Base-by-base conservation (phyloP, 1,284 basidiomycete species). In the Chalciporus sp. region DNA sequence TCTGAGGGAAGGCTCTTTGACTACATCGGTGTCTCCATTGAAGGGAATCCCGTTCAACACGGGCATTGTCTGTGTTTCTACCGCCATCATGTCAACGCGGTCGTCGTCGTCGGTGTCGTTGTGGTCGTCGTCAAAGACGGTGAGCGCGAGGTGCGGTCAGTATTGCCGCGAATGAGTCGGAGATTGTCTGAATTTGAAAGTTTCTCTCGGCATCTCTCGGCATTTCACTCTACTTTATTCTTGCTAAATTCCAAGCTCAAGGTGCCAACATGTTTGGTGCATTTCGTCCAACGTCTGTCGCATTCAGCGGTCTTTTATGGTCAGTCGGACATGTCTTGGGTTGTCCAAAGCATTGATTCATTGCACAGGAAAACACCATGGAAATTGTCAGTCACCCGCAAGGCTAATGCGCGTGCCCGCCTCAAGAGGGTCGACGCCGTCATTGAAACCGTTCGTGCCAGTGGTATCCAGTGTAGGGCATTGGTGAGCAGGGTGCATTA, bases 341-440 rank as follows among this genome's bases (percentile, higher is more conserved):
- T 45, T 16, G 23, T 40, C 7, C 4, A 26, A 40, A 47, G 55
- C 49, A 46, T 45, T 61, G 33, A 69, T 0, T 39, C 23, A 7
- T 45, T 27, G 37, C 28, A 23, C 69, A 97, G 95, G 95, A 98
- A 98, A 77, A 86, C 82, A 28, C 96, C 95, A 46, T 98, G 92
- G 93, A 89, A 93, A 64, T 74, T 99, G 60, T 97, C 95, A 12
- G 71, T 83, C 10, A 93, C 94, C 1, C 87, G 96, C 60, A 98
- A 98, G 75, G 89, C 90, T 20, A 95, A 97, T 63, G 92, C 88
- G 52, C 85, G 96, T 27, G 77, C 88, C 57, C 83, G 97, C 50
- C 82, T 99, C 60, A 94, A 92, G 77, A 88, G 85, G 65, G 96
- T 99, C 45, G 96, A 99, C 76, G 76, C 85, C 5, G 95, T 99